These are phyloP conservation scores for Harringtonia lauricola DNA, from an alignment of 2,329 filamentous ascomycete species.

Conservation along the genomic window DNA sequence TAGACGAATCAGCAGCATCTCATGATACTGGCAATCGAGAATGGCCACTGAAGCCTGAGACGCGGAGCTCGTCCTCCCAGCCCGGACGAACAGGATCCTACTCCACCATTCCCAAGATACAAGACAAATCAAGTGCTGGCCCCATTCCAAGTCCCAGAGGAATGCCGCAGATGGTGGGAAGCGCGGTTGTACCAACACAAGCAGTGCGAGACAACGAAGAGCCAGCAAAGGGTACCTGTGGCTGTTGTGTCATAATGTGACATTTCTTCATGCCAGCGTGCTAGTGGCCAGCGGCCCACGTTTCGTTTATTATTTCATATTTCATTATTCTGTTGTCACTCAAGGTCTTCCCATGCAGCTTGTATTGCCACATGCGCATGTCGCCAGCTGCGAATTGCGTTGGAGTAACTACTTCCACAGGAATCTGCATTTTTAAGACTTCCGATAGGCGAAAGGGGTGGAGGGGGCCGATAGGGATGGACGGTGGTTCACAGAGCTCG, in stretches of 20 bases:
- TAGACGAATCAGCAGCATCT: not conserved
- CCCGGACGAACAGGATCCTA: constrained; percentile 39
- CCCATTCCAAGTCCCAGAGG: constrained; percentile 34
- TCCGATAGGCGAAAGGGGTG: too few species aligned
- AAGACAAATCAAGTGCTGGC: constrained; percentile 28
- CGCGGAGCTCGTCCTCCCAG: constrained; percentile 35
- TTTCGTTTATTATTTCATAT: too few species aligned
- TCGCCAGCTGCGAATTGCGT: too few species aligned
- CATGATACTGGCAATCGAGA: constrained; percentile 8
- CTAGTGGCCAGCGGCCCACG: too few species aligned
- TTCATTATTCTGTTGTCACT: too few species aligned
- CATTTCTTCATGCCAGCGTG: constrained; percentile 13
- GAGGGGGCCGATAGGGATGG: too few species aligned
- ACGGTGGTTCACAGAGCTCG: too few species aligned
- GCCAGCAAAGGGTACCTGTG: constrained; percentile 45
- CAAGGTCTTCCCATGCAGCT: too few species aligned
- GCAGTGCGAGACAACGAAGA: constrained; percentile 37
- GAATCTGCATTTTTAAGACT: too few species aligned
- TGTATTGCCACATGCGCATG: too few species aligned
- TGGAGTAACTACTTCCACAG: too few species aligned
- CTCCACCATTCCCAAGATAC: constrained; percentile 53
- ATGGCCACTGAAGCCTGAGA: constrained; percentile 46
- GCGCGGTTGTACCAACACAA: constrained; percentile 36
- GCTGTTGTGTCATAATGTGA: constrained; percentile 70
- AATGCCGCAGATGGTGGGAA: constrained; percentile 26